Conservation (phyloP, 148 eudicot species). For the Pouteria glomerata region DNA sequence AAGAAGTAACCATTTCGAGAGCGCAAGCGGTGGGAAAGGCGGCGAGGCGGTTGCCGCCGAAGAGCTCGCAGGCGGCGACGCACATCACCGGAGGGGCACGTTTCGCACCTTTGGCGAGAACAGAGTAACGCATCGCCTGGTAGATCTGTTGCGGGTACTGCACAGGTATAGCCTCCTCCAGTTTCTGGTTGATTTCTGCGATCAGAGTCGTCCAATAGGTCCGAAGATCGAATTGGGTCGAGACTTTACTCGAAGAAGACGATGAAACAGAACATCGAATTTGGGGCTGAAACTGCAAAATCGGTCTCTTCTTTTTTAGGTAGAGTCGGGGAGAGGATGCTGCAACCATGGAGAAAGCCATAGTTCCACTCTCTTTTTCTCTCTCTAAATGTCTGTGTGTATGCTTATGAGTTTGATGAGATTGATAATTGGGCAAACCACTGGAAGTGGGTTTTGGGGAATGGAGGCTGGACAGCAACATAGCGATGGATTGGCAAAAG, state of each 20-base stretch:
- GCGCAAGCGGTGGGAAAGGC: conserved; percentile 98
- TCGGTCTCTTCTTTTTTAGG: conserved; percentile 18
- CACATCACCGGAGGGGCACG: conserved; percentile 92
- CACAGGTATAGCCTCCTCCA: conserved; percentile 71
- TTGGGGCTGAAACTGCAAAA: conserved; percentile 18
- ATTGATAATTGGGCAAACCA: too few relatives aligned
- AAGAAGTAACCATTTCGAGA: conserved; percentile 57
- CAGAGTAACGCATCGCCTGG: conserved; percentile 85
- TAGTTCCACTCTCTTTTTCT: neutral
- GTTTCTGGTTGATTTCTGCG: conserved; percentile 60
- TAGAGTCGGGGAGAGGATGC: conserved; percentile 26
- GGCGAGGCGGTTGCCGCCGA: conserved; percentile 69
- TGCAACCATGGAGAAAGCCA: conserved; percentile 28
- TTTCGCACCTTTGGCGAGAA: conserved; percentile 73
- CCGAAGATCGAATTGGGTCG: conserved; percentile 55
- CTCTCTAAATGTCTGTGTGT: neutral
- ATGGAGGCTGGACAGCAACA: neutral
- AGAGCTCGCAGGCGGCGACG: conserved; percentile 84
- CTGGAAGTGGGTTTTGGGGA: neutral
- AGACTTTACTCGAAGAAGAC: conserved; percentile 5
- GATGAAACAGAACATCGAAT: conserved; percentile 23
- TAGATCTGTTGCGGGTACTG: conserved; percentile 71
- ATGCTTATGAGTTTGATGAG: too few relatives aligned
- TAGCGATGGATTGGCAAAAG: neutral
- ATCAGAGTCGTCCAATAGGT: conserved; percentile 66